Evolutionary conservation across 345 rosid genomes (phyloP).

Genomic region (Excoecaria agallocha): DNA sequence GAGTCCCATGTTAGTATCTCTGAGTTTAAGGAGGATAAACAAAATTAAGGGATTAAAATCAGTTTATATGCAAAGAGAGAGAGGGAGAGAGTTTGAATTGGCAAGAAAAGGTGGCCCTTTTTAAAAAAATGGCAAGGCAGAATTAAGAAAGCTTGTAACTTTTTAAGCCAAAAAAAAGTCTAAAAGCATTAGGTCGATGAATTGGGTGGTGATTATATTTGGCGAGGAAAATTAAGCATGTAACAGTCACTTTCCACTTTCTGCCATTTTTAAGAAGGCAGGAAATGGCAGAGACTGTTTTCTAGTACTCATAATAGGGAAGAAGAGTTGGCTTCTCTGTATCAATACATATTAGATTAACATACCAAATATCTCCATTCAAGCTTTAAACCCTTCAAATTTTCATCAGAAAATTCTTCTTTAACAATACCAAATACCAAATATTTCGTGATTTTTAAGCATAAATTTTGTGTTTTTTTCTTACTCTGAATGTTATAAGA

Average conservation of each 20-base stretch:
- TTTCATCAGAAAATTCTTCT: too few species aligned
- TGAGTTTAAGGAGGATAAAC: neutral
- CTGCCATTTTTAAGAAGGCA: slow-evolving; percentile 2
- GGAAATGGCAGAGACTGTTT: neutral
- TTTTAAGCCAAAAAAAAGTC: slow-evolving; percentile 20
- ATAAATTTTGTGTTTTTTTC: too few species aligned
- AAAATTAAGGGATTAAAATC: neutral
- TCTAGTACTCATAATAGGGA: too few species aligned
- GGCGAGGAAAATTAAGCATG: slow-evolving; percentile 27
- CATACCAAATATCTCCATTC: too few species aligned
- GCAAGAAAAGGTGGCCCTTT: neutral
- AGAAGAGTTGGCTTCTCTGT: too few species aligned
- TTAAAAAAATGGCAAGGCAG: neutral
- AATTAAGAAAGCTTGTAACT: neutral
- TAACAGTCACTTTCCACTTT: slow-evolving; percentile 22
- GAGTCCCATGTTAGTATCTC: slow-evolving; percentile 39
- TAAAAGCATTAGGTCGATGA: slow-evolving; percentile 13
- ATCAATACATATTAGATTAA: too few species aligned
- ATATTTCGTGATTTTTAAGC: too few species aligned
- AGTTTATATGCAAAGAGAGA: neutral
- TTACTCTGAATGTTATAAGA: too few species aligned
- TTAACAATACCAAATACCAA: too few species aligned
- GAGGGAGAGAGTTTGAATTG: neutral
- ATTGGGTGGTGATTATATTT: slow-evolving; percentile 24
- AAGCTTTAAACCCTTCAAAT: too few species aligned